phyloP scores from a whole-genome alignment of 2,329 filamentous ascomycete species.

The Chaetomium strumarium region DNA sequence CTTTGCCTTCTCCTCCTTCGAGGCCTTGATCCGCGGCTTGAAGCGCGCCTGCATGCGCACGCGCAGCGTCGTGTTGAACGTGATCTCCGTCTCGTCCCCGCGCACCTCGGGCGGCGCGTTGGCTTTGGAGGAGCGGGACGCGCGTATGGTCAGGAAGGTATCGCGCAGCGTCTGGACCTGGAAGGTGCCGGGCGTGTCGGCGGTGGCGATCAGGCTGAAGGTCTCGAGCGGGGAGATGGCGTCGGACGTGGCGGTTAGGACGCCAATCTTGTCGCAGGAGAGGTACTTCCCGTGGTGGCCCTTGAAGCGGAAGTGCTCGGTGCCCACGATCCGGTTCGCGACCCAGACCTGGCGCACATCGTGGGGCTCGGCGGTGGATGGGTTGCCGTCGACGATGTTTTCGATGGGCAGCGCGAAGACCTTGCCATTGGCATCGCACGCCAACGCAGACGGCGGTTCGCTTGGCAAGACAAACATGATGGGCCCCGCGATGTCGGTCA shows the following conservation, averaged over 20 bases:
- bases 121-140: conserved; percentile 44
- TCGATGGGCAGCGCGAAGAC: conserved; percentile 78
- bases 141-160: conserved; percentile 60
- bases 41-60: conserved; percentile 94
- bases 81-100: conserved; percentile 64
- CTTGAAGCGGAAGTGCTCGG: conserved; percentile 78
- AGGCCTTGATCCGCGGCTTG: conserved; percentile 74
- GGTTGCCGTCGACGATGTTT: conserved; percentile 80
- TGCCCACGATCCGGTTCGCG: conserved; percentile 75
- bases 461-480: conserved; percentile 77
- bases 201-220: conserved; percentile 60
- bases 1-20: conserved; percentile 74
- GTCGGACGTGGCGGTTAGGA: conserved; percentile 69
- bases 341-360: conserved; percentile 96
- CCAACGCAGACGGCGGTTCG: conserved; percentile 65
- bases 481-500: conserved; percentile 72
- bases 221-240: conserved; percentile 81
- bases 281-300: conserved; percentile 82
- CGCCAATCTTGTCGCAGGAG: conserved; percentile 76
- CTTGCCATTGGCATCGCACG: conserved; percentile 79
- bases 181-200: conserved; percentile 65
- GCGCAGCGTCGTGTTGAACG: conserved; percentile 65
- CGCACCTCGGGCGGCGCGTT: conserved; percentile 58
- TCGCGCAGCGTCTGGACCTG: conserved; percentile 67
- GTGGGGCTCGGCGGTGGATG: conserved; percentile 84